These are phyloP conservation scores for Cladophialophora carrionii DNA, from an alignment of 2,329 filamentous ascomycete genomes.

Conservation along the genomic window DNA sequence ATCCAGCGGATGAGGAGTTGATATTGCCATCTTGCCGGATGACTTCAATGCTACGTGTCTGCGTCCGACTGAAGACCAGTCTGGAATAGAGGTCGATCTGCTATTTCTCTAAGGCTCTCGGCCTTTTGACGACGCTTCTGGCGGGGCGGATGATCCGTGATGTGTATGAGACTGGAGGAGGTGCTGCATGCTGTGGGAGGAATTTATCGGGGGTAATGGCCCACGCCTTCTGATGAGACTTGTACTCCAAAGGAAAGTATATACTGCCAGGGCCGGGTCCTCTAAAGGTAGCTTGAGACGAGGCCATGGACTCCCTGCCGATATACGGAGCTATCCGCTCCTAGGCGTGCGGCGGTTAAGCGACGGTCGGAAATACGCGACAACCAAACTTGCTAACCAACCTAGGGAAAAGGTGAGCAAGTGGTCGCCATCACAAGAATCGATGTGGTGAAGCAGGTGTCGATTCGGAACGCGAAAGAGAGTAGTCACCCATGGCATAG, in stretches of 20 bases:
- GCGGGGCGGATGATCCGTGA: neutral
- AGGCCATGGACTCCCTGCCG: neutral
- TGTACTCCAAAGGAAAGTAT: constrained; percentile 21
- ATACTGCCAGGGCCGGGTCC: constrained; percentile 3
- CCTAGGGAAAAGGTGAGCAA: neutral
- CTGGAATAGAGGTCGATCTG: neutral
- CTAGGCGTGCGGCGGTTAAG: neutral
- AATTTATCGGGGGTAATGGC: neutral
- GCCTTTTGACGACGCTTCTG: neutral
- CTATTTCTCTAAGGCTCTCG: neutral
- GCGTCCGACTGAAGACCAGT: neutral
- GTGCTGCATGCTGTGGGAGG: constrained; percentile 8
- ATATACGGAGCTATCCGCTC: constrained; percentile 29
- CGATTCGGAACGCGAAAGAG: neutral
- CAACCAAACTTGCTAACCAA: neutral
- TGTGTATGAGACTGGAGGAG: neutral
- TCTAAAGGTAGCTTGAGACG: constrained; percentile 23
- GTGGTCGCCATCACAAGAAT: neutral
- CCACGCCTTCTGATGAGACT: constrained; percentile 24
- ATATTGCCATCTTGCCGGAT: constrained; percentile 9
- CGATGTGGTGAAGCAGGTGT: neutral
- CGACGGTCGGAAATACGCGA: constrained; percentile 28
- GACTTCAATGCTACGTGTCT: neutral
- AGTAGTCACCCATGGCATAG: neutral
- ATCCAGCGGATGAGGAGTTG: constrained; percentile 41